Percentiles rank a stretch among this genome's conserved stretches.
Conservation (phyloP, 345 rosid genomes). For the Pugionium cornutum region DNA sequence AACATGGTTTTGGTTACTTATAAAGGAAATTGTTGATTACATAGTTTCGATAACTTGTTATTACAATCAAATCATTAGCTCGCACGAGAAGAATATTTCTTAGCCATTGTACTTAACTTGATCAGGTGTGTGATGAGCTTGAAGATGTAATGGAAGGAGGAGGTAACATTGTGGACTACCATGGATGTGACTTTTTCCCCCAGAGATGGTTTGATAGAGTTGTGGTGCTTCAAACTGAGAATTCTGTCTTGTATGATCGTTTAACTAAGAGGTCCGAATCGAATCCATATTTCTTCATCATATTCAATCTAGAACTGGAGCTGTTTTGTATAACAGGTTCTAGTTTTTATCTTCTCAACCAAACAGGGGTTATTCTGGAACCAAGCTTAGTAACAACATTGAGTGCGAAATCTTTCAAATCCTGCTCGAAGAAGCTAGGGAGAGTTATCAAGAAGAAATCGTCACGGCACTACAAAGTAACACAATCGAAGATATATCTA, state of each 20-base stretch:
- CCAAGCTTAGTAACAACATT: constrained; percentile 75
- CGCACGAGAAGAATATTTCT: not conserved
- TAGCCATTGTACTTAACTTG: constrained; percentile 23
- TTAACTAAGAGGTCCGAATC: constrained; percentile 64
- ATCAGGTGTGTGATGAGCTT: constrained; percentile 85
- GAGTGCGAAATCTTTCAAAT: constrained; percentile 84
- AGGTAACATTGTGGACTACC: constrained; percentile 86
- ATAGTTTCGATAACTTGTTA: not conserved
- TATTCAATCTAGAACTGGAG: no score
- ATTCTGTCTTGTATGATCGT: constrained; percentile 71
- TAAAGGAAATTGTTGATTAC: not conserved
- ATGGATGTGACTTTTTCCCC: constrained; percentile 90
- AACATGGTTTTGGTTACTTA: not conserved
- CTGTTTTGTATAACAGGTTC: not conserved
- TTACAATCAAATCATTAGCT: not conserved
- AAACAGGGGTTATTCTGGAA: constrained; percentile 66
- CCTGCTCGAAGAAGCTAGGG: constrained; percentile 78
- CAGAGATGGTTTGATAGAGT: constrained; percentile 85
- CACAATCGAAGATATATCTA: constrained; percentile 62
- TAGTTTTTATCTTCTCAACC: not conserved
- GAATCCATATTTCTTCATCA: not conserved
- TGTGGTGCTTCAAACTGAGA: constrained; percentile 82
- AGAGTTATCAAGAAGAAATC: constrained; percentile 65
- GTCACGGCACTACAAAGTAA: constrained; percentile 63
- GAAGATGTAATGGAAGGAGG: constrained; percentile 84